Evolutionary conservation across 192 early-diverging fungal species (phyloP).

Genomic region (Borealophlyctis nickersoniae): DNA sequence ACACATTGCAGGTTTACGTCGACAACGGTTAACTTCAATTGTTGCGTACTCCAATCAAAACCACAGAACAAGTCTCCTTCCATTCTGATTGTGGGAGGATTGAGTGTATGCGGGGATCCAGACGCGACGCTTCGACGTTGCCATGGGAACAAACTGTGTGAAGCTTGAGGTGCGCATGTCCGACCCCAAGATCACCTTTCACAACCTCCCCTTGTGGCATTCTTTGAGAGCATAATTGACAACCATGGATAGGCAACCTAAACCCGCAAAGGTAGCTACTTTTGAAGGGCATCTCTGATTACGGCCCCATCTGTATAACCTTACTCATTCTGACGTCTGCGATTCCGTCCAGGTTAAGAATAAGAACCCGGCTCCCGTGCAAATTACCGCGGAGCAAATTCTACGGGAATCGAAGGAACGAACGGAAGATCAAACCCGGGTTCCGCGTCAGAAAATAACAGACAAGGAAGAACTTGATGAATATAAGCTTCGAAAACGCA

Average conservation of each 20-base stretch:
- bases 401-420: conserved; percentile 91
- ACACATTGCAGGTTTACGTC: conserved; percentile 29
- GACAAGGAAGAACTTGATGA: conserved; percentile 92
- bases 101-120: too few relatives aligned
- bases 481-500: conserved; percentile 84
- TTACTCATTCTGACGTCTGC: too few relatives aligned
- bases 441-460: conserved; percentile 83
- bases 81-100: too few relatives aligned
- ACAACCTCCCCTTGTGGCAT: too few relatives aligned
- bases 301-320: neutral
- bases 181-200: too few relatives aligned
- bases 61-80: conserved; percentile 30
- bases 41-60: conserved; percentile 74
- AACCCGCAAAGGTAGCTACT: conserved; percentile 23
- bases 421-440: conserved; percentile 57
- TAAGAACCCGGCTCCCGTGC: conserved; percentile 94
- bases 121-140: too few relatives aligned
- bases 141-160: too few relatives aligned
- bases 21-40: conserved; percentile 66
- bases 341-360: conserved; percentile 73
- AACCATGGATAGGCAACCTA: conserved; percentile 24
- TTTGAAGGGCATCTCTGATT: neutral
- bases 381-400: conserved; percentile 99
- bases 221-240: too few relatives aligned
- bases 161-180: too few relatives aligned